A percentile compares a stretch with the other conserved stretches of the same genome.
Conservation (phyloP, 140 eudicot species). For the Erigeron philadelphicus region DNA sequence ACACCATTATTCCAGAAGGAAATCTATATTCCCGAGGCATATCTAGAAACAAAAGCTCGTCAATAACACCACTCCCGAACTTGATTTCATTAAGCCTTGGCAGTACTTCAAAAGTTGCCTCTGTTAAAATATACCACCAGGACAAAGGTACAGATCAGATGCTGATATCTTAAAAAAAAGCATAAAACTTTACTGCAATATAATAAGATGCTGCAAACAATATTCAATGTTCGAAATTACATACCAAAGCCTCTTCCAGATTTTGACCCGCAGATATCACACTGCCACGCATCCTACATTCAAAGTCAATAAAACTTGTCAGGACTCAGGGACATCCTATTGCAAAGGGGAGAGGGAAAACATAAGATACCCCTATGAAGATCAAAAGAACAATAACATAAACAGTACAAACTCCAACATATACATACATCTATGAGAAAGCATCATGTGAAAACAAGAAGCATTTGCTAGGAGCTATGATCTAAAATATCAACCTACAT, state of each 20-base stretch:
- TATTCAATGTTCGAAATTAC: slow-evolving; percentile 18
- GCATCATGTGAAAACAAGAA: neutral
- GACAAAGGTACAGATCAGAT: slow-evolving; percentile 9
- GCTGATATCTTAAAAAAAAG: neutral
- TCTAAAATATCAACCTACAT: neutral
- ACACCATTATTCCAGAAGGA: slow-evolving; percentile 78
- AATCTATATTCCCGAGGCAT: slow-evolving; percentile 74
- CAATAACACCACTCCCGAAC: slow-evolving; percentile 82
- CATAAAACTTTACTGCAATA: neutral
- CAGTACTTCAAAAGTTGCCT: slow-evolving; percentile 93
- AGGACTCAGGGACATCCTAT: slow-evolving; percentile 2
- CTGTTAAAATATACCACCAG: slow-evolving; percentile 37
- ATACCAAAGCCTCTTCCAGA: slow-evolving; percentile 97
- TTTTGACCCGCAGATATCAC: slow-evolving; percentile 94
- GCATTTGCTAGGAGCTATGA: neutral
- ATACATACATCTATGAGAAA: neutral
- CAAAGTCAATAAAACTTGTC: neutral
- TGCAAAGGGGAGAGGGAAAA: neutral
- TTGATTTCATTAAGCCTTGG: slow-evolving; percentile 89
- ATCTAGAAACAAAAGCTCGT: slow-evolving; percentile 85
- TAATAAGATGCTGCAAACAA: slow-evolving; percentile 1
- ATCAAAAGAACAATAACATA: neutral
- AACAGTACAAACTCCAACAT: too few species aligned
- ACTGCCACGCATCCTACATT: slow-evolving; percentile 91
- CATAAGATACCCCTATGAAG: neutral